A percentile compares a stretch with the other conserved stretches of the same genome.
phyloP scores from a whole-genome alignment of 495 filamentous ascomycete species.

The Aspergillus taichungensis region DNA sequence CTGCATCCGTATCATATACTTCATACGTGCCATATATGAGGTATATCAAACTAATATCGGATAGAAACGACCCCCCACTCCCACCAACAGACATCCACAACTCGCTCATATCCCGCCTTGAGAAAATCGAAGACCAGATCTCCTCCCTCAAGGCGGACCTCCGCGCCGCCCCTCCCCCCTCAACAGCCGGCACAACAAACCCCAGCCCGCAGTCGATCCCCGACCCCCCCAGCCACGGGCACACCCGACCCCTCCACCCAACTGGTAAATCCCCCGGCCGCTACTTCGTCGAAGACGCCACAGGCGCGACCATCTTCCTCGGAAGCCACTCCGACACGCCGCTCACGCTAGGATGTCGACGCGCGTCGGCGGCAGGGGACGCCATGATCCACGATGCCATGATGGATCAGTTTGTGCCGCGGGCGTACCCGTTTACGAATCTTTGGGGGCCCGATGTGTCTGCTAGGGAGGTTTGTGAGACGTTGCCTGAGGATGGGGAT shows the following conservation, averaged over 20 bases:
- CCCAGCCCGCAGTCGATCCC: neutral
- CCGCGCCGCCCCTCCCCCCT: neutral
- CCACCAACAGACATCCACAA: neutral
- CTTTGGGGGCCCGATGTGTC: conserved; percentile 15
- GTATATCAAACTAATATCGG: neutral
- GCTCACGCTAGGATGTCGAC: conserved; percentile 12
- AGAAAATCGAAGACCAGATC: conserved; percentile 16
- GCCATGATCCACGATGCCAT: conserved; percentile 7
- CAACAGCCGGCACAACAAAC: neutral
- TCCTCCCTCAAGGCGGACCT: conserved; percentile 15
- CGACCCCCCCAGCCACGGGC: neutral
- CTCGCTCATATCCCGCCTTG: conserved; percentile 9
- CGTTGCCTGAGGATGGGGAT: conserved; percentile 18
- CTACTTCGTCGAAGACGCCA: conserved; percentile 18
- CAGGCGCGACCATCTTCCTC: conserved; percentile 17
- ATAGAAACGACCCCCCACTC: neutral
- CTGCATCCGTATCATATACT: no score
- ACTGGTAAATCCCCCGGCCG: conserved; percentile 9
- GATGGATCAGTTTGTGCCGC: conserved; percentile 15
- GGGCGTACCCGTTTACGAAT: conserved; percentile 18
- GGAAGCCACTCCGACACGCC: conserved; percentile 17
- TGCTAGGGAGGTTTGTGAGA: conserved; percentile 12
- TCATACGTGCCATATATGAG: neutral
- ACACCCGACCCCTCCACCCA: no score
- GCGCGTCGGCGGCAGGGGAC: conserved; percentile 2